Evolutionary conservation across 1,284 basidiomycete species (phyloP).

Genomic region (Heterobasidion occidentale): DNA sequence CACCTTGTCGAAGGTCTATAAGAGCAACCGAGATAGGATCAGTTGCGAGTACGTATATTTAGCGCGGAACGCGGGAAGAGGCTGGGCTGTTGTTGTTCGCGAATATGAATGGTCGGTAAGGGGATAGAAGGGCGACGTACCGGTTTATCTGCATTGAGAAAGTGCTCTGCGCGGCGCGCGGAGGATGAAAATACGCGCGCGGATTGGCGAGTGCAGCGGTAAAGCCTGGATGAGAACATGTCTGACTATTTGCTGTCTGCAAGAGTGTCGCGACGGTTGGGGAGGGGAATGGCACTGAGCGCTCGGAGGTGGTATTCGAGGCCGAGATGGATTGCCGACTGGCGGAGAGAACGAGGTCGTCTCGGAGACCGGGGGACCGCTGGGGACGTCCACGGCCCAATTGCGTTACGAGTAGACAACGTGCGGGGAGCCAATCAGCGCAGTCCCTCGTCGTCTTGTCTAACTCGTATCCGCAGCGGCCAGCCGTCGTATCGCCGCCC

Average conservation of each 20-base stretch:
- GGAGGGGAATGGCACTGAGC: neutral
- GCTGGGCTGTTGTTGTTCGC: neutral
- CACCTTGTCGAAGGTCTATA: slow-evolving; percentile 42
- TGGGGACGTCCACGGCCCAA: neutral
- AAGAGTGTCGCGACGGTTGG: neutral
- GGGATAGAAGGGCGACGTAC: slow-evolving; percentile 13
- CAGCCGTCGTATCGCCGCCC: no score
- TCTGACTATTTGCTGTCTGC: neutral
- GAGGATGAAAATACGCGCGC: slow-evolving; percentile 19
- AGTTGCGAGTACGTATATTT: neutral
- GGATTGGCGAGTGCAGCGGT: neutral
- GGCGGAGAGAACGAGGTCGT: neutral
- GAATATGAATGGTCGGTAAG: neutral
- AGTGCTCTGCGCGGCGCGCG: slow-evolving; percentile 20
- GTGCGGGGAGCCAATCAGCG: no score
- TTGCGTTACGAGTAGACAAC: neutral
- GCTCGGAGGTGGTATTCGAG: neutral
- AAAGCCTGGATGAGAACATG: neutral
- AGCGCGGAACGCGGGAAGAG: neutral
- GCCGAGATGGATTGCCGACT: no score
- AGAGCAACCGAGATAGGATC: neutral
- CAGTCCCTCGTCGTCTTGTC: no score
- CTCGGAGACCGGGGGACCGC: neutral
- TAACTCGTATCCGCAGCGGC: no score
- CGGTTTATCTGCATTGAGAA: slow-evolving; percentile 23